Base-by-base conservation (phyloP, 495 filamentous ascomycete species). In the Neohortaea acidophila region DNA sequence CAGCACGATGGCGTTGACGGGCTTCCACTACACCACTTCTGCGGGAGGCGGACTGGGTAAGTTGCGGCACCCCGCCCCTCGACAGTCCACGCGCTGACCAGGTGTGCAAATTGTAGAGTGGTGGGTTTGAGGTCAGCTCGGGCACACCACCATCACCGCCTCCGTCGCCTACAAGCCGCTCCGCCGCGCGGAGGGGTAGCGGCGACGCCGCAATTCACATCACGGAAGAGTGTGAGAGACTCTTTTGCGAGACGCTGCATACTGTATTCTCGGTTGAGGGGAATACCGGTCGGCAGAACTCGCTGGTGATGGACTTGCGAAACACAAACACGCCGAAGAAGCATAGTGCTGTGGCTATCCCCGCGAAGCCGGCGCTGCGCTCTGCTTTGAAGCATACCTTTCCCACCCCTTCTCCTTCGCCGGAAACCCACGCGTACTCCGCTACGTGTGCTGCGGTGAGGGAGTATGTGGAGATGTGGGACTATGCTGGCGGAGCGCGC, bases 221-320 rank as follows among this genome's bases (percentile, higher is more conserved):
- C 69, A 81, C 78, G 83, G 86, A 74, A 83, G 84, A 93, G 82
- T 91, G 86, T 94, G 86, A 93, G 85, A 94, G 86, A 65, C 86
- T 94, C 72, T 89, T 94, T 71, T 94, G 86, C 69, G 81, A 85
- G 73, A 80, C 72, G 66, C 73, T 94, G 77, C 77, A 69, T 61
- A 62, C 75, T 64, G 81, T 80, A 67, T 91, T 94, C 75, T 77
- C 84, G 73, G 85, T 80, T 92, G 85, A 91, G 82, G 71, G 76
- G 80, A 75, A 75, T 61, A 51, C 60, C 59, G 57, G 57, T 54
- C 52, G 49, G 59, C 71, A 70, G 58, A 65, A 69, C 66, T 77
- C 77, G 68, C 80, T 84, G 72, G 75, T 77, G 72, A 71, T 79
- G 76, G 74, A 52, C 58, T 33, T 47, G 56, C 57, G 48, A 40